These are phyloP conservation scores for Aspergillus avenaceus DNA, from an alignment of 495 filamentous ascomycete genomes.

Conservation along the genomic window DNA sequence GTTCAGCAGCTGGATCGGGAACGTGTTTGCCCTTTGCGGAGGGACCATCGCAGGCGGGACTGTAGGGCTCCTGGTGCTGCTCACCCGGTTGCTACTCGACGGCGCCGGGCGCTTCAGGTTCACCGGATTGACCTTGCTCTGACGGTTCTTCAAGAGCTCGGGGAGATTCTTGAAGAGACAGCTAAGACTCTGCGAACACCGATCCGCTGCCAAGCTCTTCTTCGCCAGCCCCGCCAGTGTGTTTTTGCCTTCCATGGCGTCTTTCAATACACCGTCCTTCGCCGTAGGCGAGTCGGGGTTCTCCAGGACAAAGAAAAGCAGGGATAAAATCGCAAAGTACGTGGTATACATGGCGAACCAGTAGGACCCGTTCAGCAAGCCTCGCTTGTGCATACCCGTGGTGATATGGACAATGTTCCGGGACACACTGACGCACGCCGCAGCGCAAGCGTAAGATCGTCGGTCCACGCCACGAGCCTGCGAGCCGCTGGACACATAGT, in stretches of 20 bases:
- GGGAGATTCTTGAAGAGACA: constrained; percentile 79
- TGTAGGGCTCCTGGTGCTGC: constrained; percentile 22
- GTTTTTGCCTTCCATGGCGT: constrained; percentile 78
- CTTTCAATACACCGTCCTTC: constrained; percentile 72
- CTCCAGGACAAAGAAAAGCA: constrained; percentile 87
- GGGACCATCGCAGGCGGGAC: constrained; percentile 25
- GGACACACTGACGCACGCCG: constrained; percentile 86
- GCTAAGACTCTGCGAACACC: constrained; percentile 70
- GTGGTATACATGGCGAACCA: constrained; percentile 98
- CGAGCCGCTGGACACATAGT: constrained; percentile 77
- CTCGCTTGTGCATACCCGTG: constrained; percentile 79
- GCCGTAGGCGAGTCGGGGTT: constrained; percentile 74
- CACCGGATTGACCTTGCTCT: constrained; percentile 34
- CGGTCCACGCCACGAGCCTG: constrained; percentile 71
- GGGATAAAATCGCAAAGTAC: constrained; percentile 87
- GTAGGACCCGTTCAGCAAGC: constrained; percentile 81
- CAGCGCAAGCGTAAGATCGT: constrained; percentile 84
- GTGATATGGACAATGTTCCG: constrained; percentile 93
- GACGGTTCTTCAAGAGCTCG: constrained; percentile 57
- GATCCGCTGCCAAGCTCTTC: constrained; percentile 82
- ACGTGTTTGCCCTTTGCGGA: constrained; percentile 46
- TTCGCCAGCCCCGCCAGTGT: constrained; percentile 73
- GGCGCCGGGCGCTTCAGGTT: constrained; percentile 42
- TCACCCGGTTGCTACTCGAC: constrained; percentile 15
- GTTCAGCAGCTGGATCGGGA: constrained; percentile 36